phyloP scores from a whole-genome alignment of 768 basidiomycete species.

The Daedaleopsis nitida region DNA sequence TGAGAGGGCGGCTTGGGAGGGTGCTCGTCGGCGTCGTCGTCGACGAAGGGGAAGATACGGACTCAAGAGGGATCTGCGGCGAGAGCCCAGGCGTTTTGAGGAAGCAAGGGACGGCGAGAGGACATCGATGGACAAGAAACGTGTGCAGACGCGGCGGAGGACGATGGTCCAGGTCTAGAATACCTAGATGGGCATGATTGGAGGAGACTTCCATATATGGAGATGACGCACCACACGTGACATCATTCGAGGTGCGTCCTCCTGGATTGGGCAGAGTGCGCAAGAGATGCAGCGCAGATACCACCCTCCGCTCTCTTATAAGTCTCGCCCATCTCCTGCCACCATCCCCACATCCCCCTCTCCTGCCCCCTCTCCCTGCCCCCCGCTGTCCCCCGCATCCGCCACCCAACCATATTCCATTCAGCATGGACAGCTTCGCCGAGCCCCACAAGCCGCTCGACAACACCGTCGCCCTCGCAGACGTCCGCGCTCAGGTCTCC shows the following conservation, averaged over 20 bases:
- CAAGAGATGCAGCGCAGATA: slow-evolving; percentile 17
- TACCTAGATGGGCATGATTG: slow-evolving; percentile 3
- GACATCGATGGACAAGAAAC: not conserved
- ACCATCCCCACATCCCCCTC: not conserved
- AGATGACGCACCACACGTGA: slow-evolving; percentile 19
- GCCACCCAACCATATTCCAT: not conserved
- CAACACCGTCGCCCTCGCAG: slow-evolving; percentile 61
- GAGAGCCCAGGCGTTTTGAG: not conserved
- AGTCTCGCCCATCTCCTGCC: slow-evolving; percentile 1
- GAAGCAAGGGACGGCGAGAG: not conserved
- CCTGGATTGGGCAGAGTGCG: slow-evolving; percentile 18
- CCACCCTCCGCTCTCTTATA: not conserved
- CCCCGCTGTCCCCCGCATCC: not conserved
- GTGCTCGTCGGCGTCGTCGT: too few relatives aligned
- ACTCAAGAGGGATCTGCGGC: too few relatives aligned
- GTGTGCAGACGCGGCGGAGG: not conserved
- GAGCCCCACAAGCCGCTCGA: slow-evolving; percentile 47
- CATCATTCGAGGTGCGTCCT: slow-evolving; percentile 6
- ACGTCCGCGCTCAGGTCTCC: slow-evolving; percentile 72
- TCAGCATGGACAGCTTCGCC: slow-evolving; percentile 72
- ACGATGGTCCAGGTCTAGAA: slow-evolving; percentile 10
- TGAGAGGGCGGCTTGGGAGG: too few relatives aligned
- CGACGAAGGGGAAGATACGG: too few relatives aligned
- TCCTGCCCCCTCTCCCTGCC: not conserved
- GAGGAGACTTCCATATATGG: slow-evolving; percentile 1